phyloP scores from a whole-genome alignment of 2,329 filamentous ascomycete species.

The Colletotrichum spinosum region DNA sequence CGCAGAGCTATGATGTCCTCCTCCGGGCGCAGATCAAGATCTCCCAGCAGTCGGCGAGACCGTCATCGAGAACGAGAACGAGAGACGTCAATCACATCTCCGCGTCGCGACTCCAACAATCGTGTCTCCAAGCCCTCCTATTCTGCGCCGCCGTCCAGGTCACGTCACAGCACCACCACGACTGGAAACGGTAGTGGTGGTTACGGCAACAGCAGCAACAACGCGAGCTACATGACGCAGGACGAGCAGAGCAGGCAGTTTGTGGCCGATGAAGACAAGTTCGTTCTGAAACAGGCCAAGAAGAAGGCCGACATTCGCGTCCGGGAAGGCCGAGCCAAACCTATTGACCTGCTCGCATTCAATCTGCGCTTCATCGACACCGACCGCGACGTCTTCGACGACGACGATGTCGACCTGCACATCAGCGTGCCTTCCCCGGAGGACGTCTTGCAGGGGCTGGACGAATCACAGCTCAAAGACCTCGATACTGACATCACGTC shows the following conservation, averaged over 20 bases:
- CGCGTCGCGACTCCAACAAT: conserved; percentile 65
- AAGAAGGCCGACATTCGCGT: conserved; percentile 97
- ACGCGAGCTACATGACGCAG: conserved; percentile 69
- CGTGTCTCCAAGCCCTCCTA: conserved; percentile 67
- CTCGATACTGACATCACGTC: conserved; percentile 83
- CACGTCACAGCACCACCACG: conserved; percentile 41
- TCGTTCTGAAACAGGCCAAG: conserved; percentile 96
- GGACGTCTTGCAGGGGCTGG: conserved; percentile 80
- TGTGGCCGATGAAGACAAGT: conserved; percentile 94
- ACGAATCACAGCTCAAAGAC: conserved; percentile 75
- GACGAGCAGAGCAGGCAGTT: conserved; percentile 85
- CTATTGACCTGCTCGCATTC: conserved; percentile 94
- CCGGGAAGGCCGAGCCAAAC: conserved; percentile 88
- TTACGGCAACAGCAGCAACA: not conserved
- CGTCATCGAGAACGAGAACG: conserved; percentile 13
- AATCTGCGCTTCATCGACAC: conserved; percentile 89
- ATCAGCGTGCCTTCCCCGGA: conserved; percentile 84
- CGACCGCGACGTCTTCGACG: conserved; percentile 86
- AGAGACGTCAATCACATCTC: conserved; percentile 57
- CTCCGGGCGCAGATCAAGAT: conserved; percentile 50
- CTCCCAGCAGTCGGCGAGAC: conserved; percentile 47
- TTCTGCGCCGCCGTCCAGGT: conserved; percentile 44
- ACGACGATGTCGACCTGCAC: conserved; percentile 78
- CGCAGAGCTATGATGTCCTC: conserved; percentile 65
- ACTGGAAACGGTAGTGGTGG: conserved; percentile 28